phyloP scores from a whole-genome alignment of 1,284 basidiomycete species.

The Sparassis latifolia region DNA sequence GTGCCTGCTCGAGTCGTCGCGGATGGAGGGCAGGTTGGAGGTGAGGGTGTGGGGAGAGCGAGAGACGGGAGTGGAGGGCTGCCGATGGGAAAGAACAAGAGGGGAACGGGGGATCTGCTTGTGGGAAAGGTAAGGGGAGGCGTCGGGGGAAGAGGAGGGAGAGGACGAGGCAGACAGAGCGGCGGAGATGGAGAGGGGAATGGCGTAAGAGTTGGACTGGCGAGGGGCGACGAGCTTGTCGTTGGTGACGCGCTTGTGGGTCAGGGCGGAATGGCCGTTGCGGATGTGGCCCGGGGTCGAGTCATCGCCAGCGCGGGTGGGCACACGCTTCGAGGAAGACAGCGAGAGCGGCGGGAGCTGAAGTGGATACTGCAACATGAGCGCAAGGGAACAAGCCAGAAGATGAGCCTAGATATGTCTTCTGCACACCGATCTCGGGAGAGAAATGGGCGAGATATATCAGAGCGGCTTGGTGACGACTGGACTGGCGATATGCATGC shows the following conservation, averaged over 20 bases:
- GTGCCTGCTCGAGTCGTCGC: constrained; percentile 23
- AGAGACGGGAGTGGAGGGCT: constrained; percentile 17
- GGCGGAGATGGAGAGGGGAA: constrained; percentile 23
- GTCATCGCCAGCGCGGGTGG: constrained; percentile 23
- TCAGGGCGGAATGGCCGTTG: constrained; percentile 16
- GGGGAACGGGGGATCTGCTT: constrained; percentile 26
- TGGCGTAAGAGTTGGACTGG: constrained; percentile 19
- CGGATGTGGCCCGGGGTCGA: constrained; percentile 22
- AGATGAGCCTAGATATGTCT: constrained; percentile 12
- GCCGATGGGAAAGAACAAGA: constrained; percentile 20
- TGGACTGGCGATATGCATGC: constrained; percentile 21
- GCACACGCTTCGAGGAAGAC: constrained; percentile 25
- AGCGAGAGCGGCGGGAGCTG: constrained; percentile 46
- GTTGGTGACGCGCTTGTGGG: constrained; percentile 20
- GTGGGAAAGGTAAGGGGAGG: constrained; percentile 18
- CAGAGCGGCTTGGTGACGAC: constrained; percentile 13
- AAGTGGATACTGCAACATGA: constrained; percentile 68
- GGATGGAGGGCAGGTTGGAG: constrained; percentile 18
- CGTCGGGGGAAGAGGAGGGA: constrained; percentile 18
- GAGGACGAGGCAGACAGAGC: constrained; percentile 22
- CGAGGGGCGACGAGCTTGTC: constrained; percentile 24
- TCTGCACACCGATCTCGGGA: constrained; percentile 18
- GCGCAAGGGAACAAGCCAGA: constrained; percentile 11
- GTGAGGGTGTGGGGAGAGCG: constrained; percentile 20
- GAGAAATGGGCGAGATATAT: constrained; percentile 20